Evolutionary conservation across 176 grass and related monocot genomes (phyloP).

Genomic region (Rhipidocladum racemiflorum): DNA sequence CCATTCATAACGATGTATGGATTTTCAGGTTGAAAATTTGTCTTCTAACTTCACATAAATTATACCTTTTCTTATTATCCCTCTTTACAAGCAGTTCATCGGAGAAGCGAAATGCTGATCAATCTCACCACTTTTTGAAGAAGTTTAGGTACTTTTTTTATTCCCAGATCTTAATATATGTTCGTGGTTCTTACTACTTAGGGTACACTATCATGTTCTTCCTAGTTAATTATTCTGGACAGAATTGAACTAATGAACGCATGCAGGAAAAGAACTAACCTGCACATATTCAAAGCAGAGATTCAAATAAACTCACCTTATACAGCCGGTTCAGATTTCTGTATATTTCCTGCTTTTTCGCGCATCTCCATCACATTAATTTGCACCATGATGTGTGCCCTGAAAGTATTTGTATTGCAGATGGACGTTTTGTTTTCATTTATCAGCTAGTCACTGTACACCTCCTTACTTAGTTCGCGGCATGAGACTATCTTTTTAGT

Average conservation of each 20-base stretch:
- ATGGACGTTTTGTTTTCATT: background rate
- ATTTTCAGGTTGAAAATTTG: slow-evolving; percentile 46
- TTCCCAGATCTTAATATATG: background rate
- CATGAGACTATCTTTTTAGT: background rate
- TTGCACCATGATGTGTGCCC: background rate
- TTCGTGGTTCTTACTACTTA: background rate
- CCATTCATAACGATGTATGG: slow-evolving; percentile 61
- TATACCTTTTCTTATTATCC: slow-evolving; percentile 29
- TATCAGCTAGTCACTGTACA: background rate
- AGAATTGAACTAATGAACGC: background rate
- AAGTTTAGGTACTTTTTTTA: slow-evolving; percentile 35
- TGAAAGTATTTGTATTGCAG: background rate
- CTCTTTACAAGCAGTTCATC: slow-evolving; percentile 37
- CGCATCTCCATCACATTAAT: background rate
- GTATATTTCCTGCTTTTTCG: background rate
- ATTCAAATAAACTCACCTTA: background rate
- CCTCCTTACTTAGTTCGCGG: background rate
- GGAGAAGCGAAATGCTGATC: slow-evolving; percentile 19
- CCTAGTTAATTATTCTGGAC: background rate
- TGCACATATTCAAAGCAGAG: background rate
- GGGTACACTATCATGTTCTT: background rate
- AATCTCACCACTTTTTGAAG: slow-evolving; percentile 29
- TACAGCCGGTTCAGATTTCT: background rate
- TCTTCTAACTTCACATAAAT: slow-evolving; percentile 20
- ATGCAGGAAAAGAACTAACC: background rate